Base-by-base conservation (phyloP, 169 alveolate genomes). In the Plasmodium vinckei region DNA sequence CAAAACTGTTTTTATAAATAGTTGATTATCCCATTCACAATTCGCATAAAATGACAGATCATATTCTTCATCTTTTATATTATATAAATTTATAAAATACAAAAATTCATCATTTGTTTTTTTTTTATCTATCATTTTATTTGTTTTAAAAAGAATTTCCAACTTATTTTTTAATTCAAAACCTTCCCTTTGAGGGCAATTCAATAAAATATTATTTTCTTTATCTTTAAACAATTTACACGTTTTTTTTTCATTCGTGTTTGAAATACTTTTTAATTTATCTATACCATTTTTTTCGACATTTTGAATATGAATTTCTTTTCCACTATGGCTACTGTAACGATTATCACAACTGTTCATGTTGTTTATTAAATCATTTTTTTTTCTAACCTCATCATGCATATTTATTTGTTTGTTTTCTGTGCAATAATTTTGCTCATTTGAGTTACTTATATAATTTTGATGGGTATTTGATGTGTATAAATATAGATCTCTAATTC, bases 401-500 rank as follows among this genome's bases (percentile, higher is more conserved):
- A 56, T 10, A 61, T 61, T 61, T 61, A 61, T 61, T 51, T 51
- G 59, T 9, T 15, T 65, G 13, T 42, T 23, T 59, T 25, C 42
- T 47, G 67, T 21, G 19, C 39, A 10, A 21, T 47, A 13, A 27
- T 25, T n/a, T 33, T 39, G 9, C 9, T 27, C 67, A 33, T 17
- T 39, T 39, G 56, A 15, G 21, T 59, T 54, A 6, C 39, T 15
- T 72, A 49, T 15, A 15, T n/a, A 21, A 64, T 75, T 75, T 54
- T 54, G 54, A 9, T 61, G 49, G 19, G 82, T 61, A 59, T 82
- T 82, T 13, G 77, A 53, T 33, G 68, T 82, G 27, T 82, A 82
- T 61, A 82, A 82, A 82, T 82, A 82, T 33, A 82, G 65, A 56
- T 82, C 84, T 51, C 90, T 39, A 44, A 82, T 82, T 54, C 90